Evolutionary conservation across 805 yeast species (phyloP).

Genomic region (Wickerhamomyces hampshirensis): DNA sequence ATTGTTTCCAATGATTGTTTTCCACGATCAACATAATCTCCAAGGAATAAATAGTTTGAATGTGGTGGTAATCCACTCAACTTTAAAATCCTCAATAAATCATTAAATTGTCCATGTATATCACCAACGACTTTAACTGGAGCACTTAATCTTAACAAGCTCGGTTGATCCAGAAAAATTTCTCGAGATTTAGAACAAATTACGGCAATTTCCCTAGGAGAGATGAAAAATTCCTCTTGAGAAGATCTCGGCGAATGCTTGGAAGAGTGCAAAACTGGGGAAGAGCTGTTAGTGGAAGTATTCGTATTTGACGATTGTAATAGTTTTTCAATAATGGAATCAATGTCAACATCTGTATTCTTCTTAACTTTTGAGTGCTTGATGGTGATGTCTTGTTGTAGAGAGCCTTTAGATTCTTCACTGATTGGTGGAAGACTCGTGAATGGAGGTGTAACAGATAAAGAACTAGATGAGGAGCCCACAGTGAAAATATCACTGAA

Average conservation of each 20-base stretch:
- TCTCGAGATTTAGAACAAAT: constrained; percentile 87
- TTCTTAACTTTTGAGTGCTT: constrained; percentile 1
- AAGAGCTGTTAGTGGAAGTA: constrained; percentile 2
- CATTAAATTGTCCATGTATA: constrained; percentile 95
- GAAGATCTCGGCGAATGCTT: constrained; percentile 14
- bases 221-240: constrained; percentile 17
- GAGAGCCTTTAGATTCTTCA: constrained; percentile 12
- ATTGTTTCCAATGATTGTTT: constrained; percentile 95
- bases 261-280: constrained; percentile 12
- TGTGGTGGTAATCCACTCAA: constrained; percentile 97
- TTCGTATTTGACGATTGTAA: constrained; percentile 28
- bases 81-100: constrained; percentile 83
- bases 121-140: constrained; percentile 88
- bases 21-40: constrained; percentile 97
- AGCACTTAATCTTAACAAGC: constrained; percentile 72
- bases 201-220: constrained; percentile 60
- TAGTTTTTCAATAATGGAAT: constrained; percentile 57
- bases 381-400: not conserved
- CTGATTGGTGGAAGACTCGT: constrained; percentile 19
- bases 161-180: constrained; percentile 83
- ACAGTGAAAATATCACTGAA: constrained; percentile 25
- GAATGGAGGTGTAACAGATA: constrained; percentile 22
- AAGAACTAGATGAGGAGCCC: constrained; percentile 20
- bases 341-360: constrained; percentile 41
- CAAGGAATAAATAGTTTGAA: constrained; percentile 85